Conservation (phyloP, 257 asterid genomes). For the Salvia splendens region DNA sequence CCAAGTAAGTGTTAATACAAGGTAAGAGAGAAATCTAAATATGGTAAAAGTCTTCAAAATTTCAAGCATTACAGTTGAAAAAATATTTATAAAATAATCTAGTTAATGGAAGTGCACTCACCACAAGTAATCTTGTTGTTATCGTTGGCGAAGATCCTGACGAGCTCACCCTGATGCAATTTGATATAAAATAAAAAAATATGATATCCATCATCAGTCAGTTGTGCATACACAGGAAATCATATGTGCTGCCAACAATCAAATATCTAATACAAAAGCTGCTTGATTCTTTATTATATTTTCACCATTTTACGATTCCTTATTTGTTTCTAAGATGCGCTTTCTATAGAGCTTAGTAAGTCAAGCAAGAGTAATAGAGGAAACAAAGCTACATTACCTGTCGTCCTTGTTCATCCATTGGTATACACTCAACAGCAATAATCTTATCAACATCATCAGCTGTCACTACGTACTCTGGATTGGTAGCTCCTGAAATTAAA, state of each 20-base stretch:
- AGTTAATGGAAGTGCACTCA: slow-evolving; percentile 43
- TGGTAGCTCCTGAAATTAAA: slow-evolving; percentile 81
- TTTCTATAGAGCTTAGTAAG: slow-evolving; percentile 26
- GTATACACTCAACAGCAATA: slow-evolving; percentile 98
- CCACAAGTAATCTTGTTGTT: slow-evolving; percentile 95
- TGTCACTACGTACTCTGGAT: slow-evolving; percentile 90
- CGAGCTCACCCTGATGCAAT: slow-evolving; percentile 79
- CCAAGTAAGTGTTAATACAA: no score
- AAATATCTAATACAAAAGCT: slow-evolving; percentile 16
- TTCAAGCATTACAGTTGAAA: no score
- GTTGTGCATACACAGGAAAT: background rate
- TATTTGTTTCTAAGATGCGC: slow-evolving; percentile 10
- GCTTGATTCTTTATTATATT: slow-evolving; percentile 17
- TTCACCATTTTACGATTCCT: background rate
- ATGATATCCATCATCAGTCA: slow-evolving; percentile 10
- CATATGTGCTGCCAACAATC: background rate
- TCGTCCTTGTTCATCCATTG: slow-evolving; percentile 95
- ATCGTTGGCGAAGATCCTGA: slow-evolving; percentile 90
- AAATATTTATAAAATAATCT: no score
- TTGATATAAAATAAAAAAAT: slow-evolving; percentile 29
- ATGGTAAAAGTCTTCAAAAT: no score
- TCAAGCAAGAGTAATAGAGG: slow-evolving; percentile 9
- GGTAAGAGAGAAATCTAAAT: no score
- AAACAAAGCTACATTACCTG: slow-evolving; percentile 52
- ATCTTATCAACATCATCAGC: slow-evolving; percentile 94